These are phyloP conservation scores for Tanacetum coccineum DNA, from an alignment of 129 eudicot genomes.

Conservation along the genomic window DNA sequence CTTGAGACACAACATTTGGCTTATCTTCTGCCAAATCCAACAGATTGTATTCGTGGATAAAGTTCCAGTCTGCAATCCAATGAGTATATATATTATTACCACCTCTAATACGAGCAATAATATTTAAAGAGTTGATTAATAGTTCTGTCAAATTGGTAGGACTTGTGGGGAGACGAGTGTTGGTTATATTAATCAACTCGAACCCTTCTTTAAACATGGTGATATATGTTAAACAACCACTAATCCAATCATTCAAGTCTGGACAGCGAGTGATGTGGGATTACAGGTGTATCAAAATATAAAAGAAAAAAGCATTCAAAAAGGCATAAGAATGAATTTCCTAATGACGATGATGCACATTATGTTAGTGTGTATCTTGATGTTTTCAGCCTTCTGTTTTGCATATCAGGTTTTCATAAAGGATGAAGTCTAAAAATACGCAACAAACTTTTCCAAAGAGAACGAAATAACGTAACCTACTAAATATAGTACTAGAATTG, in stretches of 20 bases:
- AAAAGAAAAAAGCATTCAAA: too few relatives aligned
- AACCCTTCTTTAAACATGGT: conserved; percentile 23
- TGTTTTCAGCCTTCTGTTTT: too few relatives aligned
- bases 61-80: not conserved
- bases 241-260: conserved; percentile 32
- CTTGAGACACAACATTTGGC: conserved; percentile 28
- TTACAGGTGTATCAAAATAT: conserved; percentile 7
- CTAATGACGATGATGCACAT: too few relatives aligned
- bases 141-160: conserved; percentile 19
- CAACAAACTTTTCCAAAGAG: too few relatives aligned
- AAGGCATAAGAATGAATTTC: too few relatives aligned
- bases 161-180: conserved; percentile 5
- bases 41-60: not conserved
- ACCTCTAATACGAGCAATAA: conserved; percentile 19
- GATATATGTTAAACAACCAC: conserved; percentile 27
- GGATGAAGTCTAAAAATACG: too few relatives aligned
- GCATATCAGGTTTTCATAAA: too few relatives aligned
- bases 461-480: too few relatives aligned
- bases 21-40: not conserved
- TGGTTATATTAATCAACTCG: conserved; percentile 17
- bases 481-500: too few relatives aligned
- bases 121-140: conserved; percentile 27
- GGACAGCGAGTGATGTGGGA: conserved; percentile 19
- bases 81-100: not conserved
- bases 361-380: too few relatives aligned